Evolutionary conservation across 345 rosid genomes (phyloP), one percentile per base, ranked within the genome.

Genomic region (Zanthoxylum bungeanum): DNA sequence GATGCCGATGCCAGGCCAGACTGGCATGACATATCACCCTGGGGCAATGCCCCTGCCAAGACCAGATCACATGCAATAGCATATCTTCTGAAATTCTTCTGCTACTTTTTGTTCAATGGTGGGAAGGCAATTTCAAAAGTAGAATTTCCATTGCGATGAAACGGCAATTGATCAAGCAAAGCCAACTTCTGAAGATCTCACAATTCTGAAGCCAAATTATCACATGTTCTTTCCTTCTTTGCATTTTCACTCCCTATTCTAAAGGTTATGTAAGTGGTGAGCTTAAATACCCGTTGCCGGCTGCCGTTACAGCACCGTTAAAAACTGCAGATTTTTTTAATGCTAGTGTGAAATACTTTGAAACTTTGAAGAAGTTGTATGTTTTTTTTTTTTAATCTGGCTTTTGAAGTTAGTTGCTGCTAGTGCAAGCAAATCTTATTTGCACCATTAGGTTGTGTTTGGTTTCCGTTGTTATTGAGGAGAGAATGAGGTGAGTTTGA

Each of bases 21-120:
- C 79, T 42, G 81, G 86, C 31, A 10, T 55, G 4, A 79, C 78
- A 1, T 82, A 76, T n/a, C 85, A 73, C 22, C 69, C 64, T 4
- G 79, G 75, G 19, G n/a, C 79, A 27, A 40, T 71, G 72, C 88
- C 90, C 1, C 87, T 84, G 0, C 80, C 78, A 19, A 75, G 87
- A 34, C 82, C 83, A 25, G 70, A 71, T 50, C 83, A 66, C 21
- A 77, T 73, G 88, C 85, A 82, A 83, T 79, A 76, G 60, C 71
- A 14, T 34, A 52, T 21, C 40, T 46, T 19, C 5, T 28, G 28
- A 55, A 46, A 14, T 53, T 19, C 12, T 37, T 25, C n/a, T 44
- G 31, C 7, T 42, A 58, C 31, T 40, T n/a, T 69, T 58, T 58
- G 57, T 66, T 52, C 16, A 21, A n/a, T 33, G 44, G 30, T 10